Base-by-base conservation (phyloP, 495 filamentous ascomycete species). In the Gamarada debralockiae region DNA sequence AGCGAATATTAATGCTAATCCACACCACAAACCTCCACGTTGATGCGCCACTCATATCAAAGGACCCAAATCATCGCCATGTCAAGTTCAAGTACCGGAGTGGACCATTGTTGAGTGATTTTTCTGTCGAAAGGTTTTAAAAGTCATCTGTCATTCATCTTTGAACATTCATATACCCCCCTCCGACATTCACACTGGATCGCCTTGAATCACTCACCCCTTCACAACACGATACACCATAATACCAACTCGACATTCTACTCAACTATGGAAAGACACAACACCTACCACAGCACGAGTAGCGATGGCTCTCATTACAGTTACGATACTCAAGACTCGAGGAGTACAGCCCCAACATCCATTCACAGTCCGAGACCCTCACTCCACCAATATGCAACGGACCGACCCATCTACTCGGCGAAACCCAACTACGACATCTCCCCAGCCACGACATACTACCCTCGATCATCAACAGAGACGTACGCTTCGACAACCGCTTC, bases 401-500 rank as follows among this genome's bases (percentile, higher is more conserved):
- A 61, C 17, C 53, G 59, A 55, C 69, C 70, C 52, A 68, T 66
- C 36, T 67, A 75, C 36, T 40, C n/a, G 9, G 53, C 64, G 18
- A 71, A 70, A 48, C 68, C 73, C 51, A 62, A 70, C 14, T 68
- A 74, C 53, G 72, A 78, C 42, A 60, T 70, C 53, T 78, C 70
- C 37, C 74, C 70, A n/a, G 56, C 58, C 33, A 73, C 69, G 14
- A 78, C 66, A 39, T 63, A 71, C 56, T 77, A 76, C 36, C 76
- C 83, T 22, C 78, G 78, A 33, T 78, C 81, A 36, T 92, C 90
- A 1, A 76, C 80, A 48, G 86, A 90, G 51, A 95, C 89, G 1
- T 92, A 90, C 62, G 83, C 83, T 56, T 95, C 91, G 9, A 88
- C 85, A 0, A 75, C 76, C 24, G 72, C 77, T 14, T 89, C 87